Evolutionary conservation across 768 basidiomycete genomes (phyloP).

Genomic region (Trametes sanguinea): DNA sequence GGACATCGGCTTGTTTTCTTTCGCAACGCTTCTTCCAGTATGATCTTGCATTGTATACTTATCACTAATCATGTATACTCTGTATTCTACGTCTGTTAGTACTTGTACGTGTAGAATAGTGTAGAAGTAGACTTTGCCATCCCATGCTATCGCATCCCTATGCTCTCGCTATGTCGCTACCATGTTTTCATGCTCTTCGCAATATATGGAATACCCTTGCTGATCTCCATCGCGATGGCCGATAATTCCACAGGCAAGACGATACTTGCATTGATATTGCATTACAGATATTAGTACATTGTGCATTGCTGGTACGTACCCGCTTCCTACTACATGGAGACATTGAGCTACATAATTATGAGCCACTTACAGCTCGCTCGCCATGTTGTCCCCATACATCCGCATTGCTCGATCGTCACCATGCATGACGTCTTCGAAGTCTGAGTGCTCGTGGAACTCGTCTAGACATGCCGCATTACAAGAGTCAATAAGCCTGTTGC

Average conservation of each 20-base stretch:
- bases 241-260: too few relatives aligned
- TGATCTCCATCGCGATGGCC: too few relatives aligned
- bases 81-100: background rate
- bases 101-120: background rate
- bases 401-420: constrained; percentile 24
- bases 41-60: background rate
- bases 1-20: background rate
- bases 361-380: background rate
- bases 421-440: constrained; percentile 44
- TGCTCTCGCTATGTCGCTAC: background rate
- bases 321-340: too few relatives aligned
- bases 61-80: background rate
- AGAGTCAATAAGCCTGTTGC: too few relatives aligned
- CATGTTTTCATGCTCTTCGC: background rate
- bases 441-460: constrained; percentile 57
- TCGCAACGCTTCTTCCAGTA: background rate
- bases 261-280: background rate
- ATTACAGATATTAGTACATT: background rate
- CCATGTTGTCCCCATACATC: constrained; percentile 12
- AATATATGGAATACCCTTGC: background rate
- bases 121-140: background rate
- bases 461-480: constrained; percentile 37
- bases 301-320: background rate
- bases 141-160: too few relatives aligned
- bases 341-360: too few relatives aligned